Conservation (phyloP, 345 rosid genomes). For the Kandelia obovata region DNA sequence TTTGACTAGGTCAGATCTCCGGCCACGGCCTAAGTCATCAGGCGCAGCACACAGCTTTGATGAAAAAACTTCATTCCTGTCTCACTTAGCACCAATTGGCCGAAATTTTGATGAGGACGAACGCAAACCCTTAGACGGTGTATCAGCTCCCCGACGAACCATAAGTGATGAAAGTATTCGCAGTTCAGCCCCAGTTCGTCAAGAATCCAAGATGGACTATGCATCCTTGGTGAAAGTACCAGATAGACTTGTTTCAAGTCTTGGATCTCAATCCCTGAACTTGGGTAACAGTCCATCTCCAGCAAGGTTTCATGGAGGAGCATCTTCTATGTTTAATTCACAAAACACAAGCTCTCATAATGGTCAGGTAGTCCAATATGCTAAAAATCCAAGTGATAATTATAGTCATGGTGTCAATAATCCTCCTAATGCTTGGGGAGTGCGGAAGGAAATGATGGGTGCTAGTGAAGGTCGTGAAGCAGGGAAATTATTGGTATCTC, state of each 20-base stretch:
- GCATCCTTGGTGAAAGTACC: conserved; percentile 1
- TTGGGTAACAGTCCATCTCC: conserved; percentile 2
- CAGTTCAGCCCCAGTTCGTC: neutral
- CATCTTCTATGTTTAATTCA: neutral
- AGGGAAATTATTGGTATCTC: neutral
- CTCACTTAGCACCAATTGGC: conserved; percentile 18
- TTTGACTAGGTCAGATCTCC: conserved; percentile 20
- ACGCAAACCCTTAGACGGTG: conserved; percentile 19
- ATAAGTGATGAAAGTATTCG: conserved; percentile 15
- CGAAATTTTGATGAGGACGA: conserved; percentile 33
- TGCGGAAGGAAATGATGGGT: conserved; percentile 12
- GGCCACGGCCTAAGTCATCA: conserved; percentile 25
- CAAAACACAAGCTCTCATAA: neutral
- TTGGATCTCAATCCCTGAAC: conserved; percentile 12
- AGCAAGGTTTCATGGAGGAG: conserved; percentile 2
- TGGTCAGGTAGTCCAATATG: conserved; percentile 3
- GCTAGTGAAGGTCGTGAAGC: conserved; percentile 1
- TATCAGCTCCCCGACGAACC: conserved; percentile 7
- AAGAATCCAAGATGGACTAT: conserved; percentile 9
- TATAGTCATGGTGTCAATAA: neutral
- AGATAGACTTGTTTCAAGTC: conserved; percentile 18
- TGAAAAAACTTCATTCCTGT: conserved; percentile 24
- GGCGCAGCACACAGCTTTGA: conserved; percentile 16
- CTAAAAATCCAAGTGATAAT: conserved; percentile 3
- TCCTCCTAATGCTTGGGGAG: conserved; percentile 21